A percentile compares a stretch with the other conserved stretches of the same genome.
Evolutionary conservation across 345 rosid species (phyloP).

Genomic region (Arabidopsis suecica): DNA sequence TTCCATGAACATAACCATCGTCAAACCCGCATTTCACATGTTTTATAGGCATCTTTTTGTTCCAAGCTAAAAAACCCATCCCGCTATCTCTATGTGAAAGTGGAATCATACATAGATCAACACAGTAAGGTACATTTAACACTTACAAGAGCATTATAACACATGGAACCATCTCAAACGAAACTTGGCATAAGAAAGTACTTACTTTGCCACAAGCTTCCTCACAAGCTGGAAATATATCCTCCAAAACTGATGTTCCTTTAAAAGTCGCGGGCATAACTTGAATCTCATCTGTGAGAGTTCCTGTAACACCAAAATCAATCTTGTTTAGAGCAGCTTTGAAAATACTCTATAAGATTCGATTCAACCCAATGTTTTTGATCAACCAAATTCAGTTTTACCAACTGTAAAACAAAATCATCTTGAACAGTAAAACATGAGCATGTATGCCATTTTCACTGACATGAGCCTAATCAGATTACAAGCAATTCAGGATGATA

Average conservation of each 20-base stretch:
- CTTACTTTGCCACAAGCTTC: conserved; percentile 69
- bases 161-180: conserved; percentile 6
- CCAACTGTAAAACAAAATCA: background rate
- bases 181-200: conserved; percentile 10
- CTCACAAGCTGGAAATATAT: conserved; percentile 79
- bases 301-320: conserved; percentile 55
- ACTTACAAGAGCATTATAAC: background rate
- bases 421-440: background rate
- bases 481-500: background rate
- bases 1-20: background rate
- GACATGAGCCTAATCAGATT: background rate
- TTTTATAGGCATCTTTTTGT: background rate
- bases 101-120: background rate
- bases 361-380: background rate
- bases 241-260: conserved; percentile 86
- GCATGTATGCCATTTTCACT: conserved; percentile 15
- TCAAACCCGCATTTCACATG: background rate
- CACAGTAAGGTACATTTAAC: background rate
- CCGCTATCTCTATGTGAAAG: background rate
- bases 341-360: background rate
- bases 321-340: conserved; percentile 16
- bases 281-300: conserved; percentile 79
- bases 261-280: conserved; percentile 76
- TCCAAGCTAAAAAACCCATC: background rate
- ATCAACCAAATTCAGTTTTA: background rate